phyloP scores from a whole-genome alignment of 495 filamentous ascomycete genomes.

The Penicillium alfredii region DNA sequence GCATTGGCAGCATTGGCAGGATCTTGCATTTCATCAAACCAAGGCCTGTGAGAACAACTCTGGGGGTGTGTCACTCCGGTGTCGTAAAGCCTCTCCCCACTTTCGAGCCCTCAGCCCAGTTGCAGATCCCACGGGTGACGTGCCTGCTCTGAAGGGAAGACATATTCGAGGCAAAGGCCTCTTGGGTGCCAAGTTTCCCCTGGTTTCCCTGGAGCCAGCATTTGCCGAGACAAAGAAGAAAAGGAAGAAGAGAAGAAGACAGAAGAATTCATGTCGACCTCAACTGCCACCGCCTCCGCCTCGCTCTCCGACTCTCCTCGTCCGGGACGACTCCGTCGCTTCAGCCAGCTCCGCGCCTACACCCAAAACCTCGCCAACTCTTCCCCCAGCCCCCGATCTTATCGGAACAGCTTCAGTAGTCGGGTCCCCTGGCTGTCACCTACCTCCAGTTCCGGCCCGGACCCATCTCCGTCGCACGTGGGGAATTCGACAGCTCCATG shows the following conservation, averaged over 20 bases:
- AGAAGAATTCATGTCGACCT: constrained; percentile 28
- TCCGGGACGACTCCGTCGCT: constrained; percentile 58
- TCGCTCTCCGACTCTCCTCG: constrained; percentile 36
- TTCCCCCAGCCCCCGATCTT: constrained; percentile 25
- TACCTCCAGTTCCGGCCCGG: constrained; percentile 18
- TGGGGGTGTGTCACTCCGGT: too few species aligned
- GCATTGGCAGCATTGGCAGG: too few species aligned
- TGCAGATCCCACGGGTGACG: constrained; percentile 12
- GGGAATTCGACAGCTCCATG: constrained; percentile 28
- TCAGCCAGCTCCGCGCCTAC: constrained; percentile 70
- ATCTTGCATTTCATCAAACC: too few species aligned
- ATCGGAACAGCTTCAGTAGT: constrained; percentile 32
- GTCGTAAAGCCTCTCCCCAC: neutral
- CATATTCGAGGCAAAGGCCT: too few species aligned
- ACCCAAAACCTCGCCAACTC: constrained; percentile 53
- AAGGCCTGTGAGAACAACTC: too few species aligned
- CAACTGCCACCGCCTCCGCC: constrained; percentile 40
- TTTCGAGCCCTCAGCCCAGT: constrained; percentile 10
- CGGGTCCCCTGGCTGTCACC: constrained; percentile 37
- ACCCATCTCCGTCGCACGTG: constrained; percentile 20
- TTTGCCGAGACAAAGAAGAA: too few species aligned
- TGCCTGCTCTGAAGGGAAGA: too few species aligned
- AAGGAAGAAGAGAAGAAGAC: constrained; percentile 4
- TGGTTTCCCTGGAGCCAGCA: too few species aligned
- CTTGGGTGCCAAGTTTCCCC: too few species aligned